phyloP scores from a whole-genome alignment of 805 yeast species.

The Suhomyces vadensis region DNA sequence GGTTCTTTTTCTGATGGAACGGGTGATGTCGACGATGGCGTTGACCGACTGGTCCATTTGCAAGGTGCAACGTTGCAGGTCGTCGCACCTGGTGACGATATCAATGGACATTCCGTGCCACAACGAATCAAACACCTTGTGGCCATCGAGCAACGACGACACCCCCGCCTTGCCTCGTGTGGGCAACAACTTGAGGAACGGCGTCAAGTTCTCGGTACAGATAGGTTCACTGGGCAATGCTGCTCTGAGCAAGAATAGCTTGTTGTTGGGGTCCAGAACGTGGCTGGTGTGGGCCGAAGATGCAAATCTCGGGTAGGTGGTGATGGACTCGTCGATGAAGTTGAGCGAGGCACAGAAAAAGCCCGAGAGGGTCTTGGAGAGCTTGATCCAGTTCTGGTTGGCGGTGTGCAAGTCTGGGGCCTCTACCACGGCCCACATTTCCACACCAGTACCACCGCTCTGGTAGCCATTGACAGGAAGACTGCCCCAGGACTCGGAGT shows the following conservation, averaged over 20 bases:
- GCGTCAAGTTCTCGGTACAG: conserved; percentile 95
- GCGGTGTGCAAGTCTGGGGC: conserved; percentile 59
- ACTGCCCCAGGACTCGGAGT: conserved; percentile 81
- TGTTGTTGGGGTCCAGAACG: conserved; percentile 30
- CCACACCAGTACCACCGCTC: conserved; percentile 95
- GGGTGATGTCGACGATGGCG: conserved; percentile 69
- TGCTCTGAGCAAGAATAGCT: conserved; percentile 67
- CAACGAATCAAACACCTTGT: conserved; percentile 81
- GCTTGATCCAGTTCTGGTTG: conserved; percentile 62
- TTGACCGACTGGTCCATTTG: conserved; percentile 67
- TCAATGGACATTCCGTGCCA: conserved; percentile 96
- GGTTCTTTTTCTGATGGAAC: conserved; percentile 58
- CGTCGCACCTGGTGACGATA: conserved; percentile 55
- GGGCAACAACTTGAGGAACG: conserved; percentile 85
- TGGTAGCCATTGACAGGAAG: conserved; percentile 69
- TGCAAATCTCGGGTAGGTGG: conserved; percentile 59
- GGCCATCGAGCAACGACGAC: conserved; percentile 84
- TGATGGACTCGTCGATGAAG: conserved; percentile 75
- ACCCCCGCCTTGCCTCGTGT: conserved; percentile 91
- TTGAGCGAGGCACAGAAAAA: conserved; percentile 93
- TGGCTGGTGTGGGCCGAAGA: conserved; percentile 31
- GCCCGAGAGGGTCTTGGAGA: conserved; percentile 81
- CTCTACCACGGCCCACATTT: conserved; percentile 83
- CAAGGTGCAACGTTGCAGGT: conserved; percentile 41
- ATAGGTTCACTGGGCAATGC: conserved; percentile 93